phyloP scores from a whole-genome alignment of 192 early-diverging fungal species.

The Pilobolus umbonatus region DNA sequence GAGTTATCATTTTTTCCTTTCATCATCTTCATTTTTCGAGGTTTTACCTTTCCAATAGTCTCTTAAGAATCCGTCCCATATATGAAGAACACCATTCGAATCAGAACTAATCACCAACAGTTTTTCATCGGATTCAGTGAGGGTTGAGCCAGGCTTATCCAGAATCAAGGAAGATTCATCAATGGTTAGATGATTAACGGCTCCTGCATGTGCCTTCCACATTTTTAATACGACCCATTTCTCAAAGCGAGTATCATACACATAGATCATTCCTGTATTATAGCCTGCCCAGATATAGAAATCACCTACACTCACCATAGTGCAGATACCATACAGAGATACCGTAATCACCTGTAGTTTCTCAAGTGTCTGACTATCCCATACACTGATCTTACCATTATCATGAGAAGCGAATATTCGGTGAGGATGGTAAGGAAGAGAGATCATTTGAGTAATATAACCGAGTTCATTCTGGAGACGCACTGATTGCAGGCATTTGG shows the following conservation, averaged over 20 bases:
- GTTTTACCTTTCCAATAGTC: constrained; percentile 66
- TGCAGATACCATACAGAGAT: constrained; percentile 62
- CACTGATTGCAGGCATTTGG: constrained; percentile 24
- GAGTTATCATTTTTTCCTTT: neutral
- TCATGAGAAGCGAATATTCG: constrained; percentile 71
- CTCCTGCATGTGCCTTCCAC: constrained; percentile 58
- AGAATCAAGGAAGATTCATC: constrained; percentile 53
- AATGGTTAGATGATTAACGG: constrained; percentile 45
- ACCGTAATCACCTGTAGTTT: constrained; percentile 47
- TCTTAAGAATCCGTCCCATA: constrained; percentile 76
- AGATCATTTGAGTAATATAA: constrained; percentile 53
- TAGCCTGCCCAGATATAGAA: constrained; percentile 70
- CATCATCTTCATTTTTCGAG: neutral
- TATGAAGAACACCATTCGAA: constrained; percentile 57
- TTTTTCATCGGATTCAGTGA: constrained; percentile 23
- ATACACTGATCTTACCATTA: constrained; percentile 72
- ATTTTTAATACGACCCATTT: constrained; percentile 57
- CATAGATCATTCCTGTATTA: constrained; percentile 70
- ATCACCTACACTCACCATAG: constrained; percentile 58
- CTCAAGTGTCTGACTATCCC: constrained; percentile 49
- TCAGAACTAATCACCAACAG: constrained; percentile 58
- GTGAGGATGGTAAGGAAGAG: constrained; percentile 34
- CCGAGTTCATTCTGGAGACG: constrained; percentile 47
- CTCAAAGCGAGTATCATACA: constrained; percentile 59
- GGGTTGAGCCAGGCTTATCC: no score